Base-by-base conservation (phyloP, 306 rosid species). In the Vachellia pachyceras region DNA sequence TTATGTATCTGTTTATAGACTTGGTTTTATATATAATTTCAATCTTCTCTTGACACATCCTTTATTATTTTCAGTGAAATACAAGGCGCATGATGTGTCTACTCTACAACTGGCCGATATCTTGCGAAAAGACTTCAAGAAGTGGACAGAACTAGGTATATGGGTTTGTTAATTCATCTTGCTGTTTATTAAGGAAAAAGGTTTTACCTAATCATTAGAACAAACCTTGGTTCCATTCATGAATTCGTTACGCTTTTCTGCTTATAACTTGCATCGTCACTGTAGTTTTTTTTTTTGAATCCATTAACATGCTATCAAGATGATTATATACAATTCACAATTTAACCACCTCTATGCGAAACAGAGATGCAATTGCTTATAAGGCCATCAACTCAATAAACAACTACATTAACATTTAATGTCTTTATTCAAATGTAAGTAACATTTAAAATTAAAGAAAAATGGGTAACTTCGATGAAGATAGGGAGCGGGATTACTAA, bases 141-240 rank as follows among this genome's bases (percentile, higher is more conserved):
- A 87, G 88, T 94, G 97, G 97, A 86, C 87, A 54, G 94, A 86
- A 78, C 84, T 54, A 86, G 97, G 98, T 92, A 25, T 4, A 80
- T 20, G 73, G 3, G 66, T 67, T 65, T 47, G 20, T 46, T 52
- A 11, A 36, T 49, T 23, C 63, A 42, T 73, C 61, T 73, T 37
- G 39, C 46, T 10, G 11, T 22, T 44, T 40, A 69, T 29, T 23
- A 22, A 8, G 40, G 67, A 64, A 23, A 25, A 14, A 37, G 46
- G 47, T 64, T 36, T 42, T 20, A 13, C 46, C 33, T 14, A 7
- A 68, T 75, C 6, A 73, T 75, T 33, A 29, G 63, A 36, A 6
- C 36, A 5, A 18, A 40, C 29, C 15, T 68, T 42, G n/a, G 37
- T 44, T 23, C 15, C 40, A 45, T 23, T 10, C 44, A 45, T 45